phyloP scores from a whole-genome alignment of 768 basidiomycete species.

The Tephrocybe sp. region DNA sequence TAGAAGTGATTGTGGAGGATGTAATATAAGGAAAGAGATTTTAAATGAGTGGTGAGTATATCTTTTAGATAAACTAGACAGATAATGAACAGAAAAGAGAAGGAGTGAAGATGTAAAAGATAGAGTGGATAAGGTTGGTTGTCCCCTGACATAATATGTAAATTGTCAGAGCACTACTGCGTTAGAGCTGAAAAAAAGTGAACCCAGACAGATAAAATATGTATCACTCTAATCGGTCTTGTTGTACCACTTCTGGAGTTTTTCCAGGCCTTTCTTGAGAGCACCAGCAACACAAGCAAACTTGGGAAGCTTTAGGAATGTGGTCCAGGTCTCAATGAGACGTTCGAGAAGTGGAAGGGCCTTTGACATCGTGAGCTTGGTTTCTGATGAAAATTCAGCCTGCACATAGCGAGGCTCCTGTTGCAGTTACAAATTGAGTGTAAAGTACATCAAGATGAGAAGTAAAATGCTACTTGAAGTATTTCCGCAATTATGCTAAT shows the following conservation, averaged over 20 bases:
- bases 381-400: slow-evolving; percentile 21
- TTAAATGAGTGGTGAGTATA: too few species aligned
- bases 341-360: slow-evolving; percentile 25
- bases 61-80: too few species aligned
- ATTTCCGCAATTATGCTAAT: slow-evolving; percentile 22
- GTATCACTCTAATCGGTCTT: slow-evolving; percentile 19
- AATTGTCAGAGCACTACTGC: slow-evolving; percentile 13
- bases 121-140: too few species aligned
- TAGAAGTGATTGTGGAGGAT: too few species aligned
- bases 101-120: too few species aligned
- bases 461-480: slow-evolving; percentile 14
- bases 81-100: too few species aligned
- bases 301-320: slow-evolving; percentile 13
- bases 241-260: slow-evolving; percentile 25
- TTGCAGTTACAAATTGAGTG: background rate
- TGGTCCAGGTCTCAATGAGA: slow-evolving; percentile 18
- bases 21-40: too few species aligned
- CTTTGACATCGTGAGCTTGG: slow-evolving; percentile 20
- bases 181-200: slow-evolving; percentile 20
- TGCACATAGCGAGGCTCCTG: slow-evolving; percentile 23
- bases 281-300: slow-evolving; percentile 16
- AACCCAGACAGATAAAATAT: slow-evolving; percentile 23
- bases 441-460: background rate
- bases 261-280: slow-evolving; percentile 21
- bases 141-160: too few species aligned